Percentiles rank a stretch among this genome's conserved stretches.
phyloP scores from a whole-genome alignment of 768 basidiomycete genomes.

The Grammothele lineata region DNA sequence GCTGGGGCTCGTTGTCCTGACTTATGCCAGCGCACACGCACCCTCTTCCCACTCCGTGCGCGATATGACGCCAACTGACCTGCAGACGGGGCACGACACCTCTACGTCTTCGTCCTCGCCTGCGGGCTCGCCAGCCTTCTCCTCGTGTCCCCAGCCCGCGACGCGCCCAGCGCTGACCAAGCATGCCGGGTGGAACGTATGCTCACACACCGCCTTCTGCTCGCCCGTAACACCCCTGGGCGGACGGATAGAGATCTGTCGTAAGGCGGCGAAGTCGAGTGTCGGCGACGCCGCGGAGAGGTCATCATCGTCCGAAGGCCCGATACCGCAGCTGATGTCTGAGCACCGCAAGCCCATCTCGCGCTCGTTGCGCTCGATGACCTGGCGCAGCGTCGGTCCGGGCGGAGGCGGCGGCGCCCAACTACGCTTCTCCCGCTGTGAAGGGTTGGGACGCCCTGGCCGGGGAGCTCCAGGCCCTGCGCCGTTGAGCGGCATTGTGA shows the following conservation, averaged over 20 bases:
- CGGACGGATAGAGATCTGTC: slow-evolving; percentile 34
- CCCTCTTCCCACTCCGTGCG: slow-evolving; percentile 59
- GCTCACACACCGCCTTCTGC: slow-evolving; percentile 43
- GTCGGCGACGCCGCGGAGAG: slow-evolving; percentile 4
- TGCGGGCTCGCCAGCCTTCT: slow-evolving; percentile 34
- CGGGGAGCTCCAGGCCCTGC: slow-evolving; percentile 15
- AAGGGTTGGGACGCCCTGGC: not conserved
- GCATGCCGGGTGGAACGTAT: slow-evolving; percentile 71
- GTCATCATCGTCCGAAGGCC: slow-evolving; percentile 32
- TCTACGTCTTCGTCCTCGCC: slow-evolving; percentile 38
- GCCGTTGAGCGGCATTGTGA: too few species aligned
- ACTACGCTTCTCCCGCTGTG: slow-evolving; percentile 28
- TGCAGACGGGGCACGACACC: slow-evolving; percentile 73
- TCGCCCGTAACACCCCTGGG: slow-evolving; percentile 17
- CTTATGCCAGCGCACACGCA: slow-evolving; percentile 26
- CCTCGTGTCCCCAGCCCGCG: slow-evolving; percentile 52
- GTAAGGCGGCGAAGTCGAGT: slow-evolving; percentile 15
- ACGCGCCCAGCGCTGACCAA: slow-evolving; percentile 64
- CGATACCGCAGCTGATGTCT: slow-evolving; percentile 70
- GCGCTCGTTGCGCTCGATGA: slow-evolving; percentile 67
- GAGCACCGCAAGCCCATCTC: slow-evolving; percentile 70
- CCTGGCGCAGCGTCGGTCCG: slow-evolving; percentile 67
- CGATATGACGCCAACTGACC: slow-evolving; percentile 55
- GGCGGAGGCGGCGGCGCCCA: slow-evolving; percentile 65
- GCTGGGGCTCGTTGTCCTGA: too few species aligned